Evolutionary conservation across 108 stramenopile species (phyloP).

Genomic region (Hondaea fermentalgiana): DNA sequence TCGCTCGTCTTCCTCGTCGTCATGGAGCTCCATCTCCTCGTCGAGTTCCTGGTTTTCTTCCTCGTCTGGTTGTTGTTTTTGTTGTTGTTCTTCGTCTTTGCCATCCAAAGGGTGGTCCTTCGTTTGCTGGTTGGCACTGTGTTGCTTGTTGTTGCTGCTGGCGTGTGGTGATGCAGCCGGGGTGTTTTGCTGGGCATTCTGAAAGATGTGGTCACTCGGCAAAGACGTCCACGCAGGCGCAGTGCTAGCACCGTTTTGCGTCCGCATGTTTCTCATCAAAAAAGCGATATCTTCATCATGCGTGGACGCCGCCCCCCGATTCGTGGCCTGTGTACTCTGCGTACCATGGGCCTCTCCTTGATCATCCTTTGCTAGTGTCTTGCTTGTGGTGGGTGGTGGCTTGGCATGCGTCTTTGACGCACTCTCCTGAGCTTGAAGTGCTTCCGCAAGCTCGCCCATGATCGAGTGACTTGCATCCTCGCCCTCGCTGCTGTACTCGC

Average conservation of each 20-base stretch:
- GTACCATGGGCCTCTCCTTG: neutral
- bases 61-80: no score
- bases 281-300: neutral
- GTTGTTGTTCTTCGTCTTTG: no score
- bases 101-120: no score
- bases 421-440: no score
- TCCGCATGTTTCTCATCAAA: neutral
- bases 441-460: neutral
- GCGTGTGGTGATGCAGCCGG: no score
- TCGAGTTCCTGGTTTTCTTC: no score
- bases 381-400: neutral
- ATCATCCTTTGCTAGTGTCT: neutral
- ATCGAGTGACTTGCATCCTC: neutral
- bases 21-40: neutral
- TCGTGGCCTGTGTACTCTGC: neutral
- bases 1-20: neutral
- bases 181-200: no score
- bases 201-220: no score
- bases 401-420: neutral
- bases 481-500: neutral
- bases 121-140: no score
- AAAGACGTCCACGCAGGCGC: no score
- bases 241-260: neutral
- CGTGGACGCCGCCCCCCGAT: neutral
- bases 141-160: no score